Percentiles rank a stretch among this genome's conserved stretches.
These are phyloP conservation scores for Lepidium campestre DNA, from an alignment of 441 rosid species.

Conservation along the genomic window DNA sequence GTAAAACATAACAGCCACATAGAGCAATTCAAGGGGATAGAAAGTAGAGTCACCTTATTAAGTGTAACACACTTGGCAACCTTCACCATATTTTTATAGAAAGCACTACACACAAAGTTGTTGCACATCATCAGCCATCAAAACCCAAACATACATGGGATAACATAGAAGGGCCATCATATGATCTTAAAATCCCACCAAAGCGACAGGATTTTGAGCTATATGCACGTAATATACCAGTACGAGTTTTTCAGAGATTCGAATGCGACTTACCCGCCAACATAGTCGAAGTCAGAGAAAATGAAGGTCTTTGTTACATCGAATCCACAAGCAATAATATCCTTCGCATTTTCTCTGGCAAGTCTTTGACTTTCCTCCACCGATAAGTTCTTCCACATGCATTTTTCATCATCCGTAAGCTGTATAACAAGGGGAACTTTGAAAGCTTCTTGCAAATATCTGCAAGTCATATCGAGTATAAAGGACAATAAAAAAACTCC, in stretches of 20 bases:
- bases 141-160: neutral
- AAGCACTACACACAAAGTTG: conserved; percentile 46
- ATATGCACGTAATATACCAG: neutral
- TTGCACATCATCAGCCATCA: conserved; percentile 6
- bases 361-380: conserved; percentile 85
- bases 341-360: conserved; percentile 92
- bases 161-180: neutral
- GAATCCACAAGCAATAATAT: conserved; percentile 91
- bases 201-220: neutral
- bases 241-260: neutral
- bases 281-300: conserved; percentile 84
- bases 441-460: conserved; percentile 87
- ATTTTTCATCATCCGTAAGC: conserved; percentile 93
- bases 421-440: conserved; percentile 91
- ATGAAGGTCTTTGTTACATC: conserved; percentile 76
- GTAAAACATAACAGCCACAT: neutral
- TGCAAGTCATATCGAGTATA: conserved; percentile 17
- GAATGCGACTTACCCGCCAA: conserved; percentile 66
- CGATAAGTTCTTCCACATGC: conserved; percentile 79
- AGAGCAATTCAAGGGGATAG: neutral
- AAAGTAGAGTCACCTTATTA: conserved; percentile 51
- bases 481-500: neutral
- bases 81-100: conserved; percentile 82
- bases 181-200: neutral
- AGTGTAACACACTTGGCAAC: conserved; percentile 80